These are phyloP conservation scores for Lactarius tabidus DNA, from an alignment of 768 basidiomycete genomes.

Conservation along the genomic window DNA sequence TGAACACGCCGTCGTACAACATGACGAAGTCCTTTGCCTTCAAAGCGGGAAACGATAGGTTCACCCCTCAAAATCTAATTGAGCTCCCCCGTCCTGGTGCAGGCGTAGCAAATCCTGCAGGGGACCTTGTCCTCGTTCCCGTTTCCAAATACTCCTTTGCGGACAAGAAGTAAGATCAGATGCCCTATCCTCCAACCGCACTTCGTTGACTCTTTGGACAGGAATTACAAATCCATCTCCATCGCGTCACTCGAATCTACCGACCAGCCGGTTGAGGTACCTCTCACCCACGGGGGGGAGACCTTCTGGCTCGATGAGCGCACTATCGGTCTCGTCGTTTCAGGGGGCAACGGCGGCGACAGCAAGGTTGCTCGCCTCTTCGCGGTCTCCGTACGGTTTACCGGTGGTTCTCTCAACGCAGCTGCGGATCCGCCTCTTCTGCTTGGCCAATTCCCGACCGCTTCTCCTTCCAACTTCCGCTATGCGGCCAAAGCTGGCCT, in stretches of 20 bases:
- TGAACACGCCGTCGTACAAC: conserved; percentile 25
- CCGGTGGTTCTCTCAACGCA: conserved; percentile 34
- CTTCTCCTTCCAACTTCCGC: conserved; percentile 66
- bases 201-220: conserved; percentile 30
- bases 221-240: conserved; percentile 67
- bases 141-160: conserved; percentile 67
- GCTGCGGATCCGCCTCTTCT: conserved; percentile 40
- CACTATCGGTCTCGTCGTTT: conserved; percentile 67
- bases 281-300: conserved; percentile 66
- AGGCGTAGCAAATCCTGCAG: conserved; percentile 62
- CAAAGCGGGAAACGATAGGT: conserved; percentile 53
- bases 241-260: conserved; percentile 55
- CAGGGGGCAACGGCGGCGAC: conserved; percentile 40
- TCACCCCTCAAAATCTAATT: conserved; percentile 70
- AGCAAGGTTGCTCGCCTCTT: conserved; percentile 53
- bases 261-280: conserved; percentile 48
- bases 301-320: conserved; percentile 73
- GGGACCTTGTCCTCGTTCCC: conserved; percentile 64
- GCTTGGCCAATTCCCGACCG: conserved; percentile 65
- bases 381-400: conserved; percentile 50
- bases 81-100: conserved; percentile 61
- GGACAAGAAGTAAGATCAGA: conserved; percentile 59
- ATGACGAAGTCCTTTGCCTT: conserved; percentile 47
- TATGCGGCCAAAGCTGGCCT: conserved; percentile 50
- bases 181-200: background rate